A percentile compares a stretch with the other conserved stretches of the same genome.
Conservation (phyloP, 495 filamentous ascomycete species). For the Bryoglossum gracile region DNA sequence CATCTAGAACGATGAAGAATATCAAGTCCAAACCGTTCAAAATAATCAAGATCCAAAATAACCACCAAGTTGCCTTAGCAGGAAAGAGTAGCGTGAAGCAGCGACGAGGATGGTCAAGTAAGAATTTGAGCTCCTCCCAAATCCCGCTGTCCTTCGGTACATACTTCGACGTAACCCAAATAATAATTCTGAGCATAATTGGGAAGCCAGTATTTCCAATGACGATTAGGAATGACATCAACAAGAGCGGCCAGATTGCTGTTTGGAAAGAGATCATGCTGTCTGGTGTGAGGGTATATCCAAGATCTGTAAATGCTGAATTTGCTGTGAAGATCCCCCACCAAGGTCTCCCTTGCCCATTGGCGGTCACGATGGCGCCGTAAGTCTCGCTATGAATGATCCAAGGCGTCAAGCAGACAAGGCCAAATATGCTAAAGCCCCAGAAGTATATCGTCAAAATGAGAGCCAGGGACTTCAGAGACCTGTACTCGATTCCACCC, state of each 20-base stretch:
- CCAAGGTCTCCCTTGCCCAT: constrained; percentile 65
- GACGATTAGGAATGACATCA: constrained; percentile 76
- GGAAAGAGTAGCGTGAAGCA: constrained; percentile 95
- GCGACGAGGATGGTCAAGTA: constrained; percentile 87
- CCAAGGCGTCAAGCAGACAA: constrained; percentile 70
- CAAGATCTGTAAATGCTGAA: constrained; percentile 85
- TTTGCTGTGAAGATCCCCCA: constrained; percentile 85
- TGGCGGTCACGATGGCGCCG: constrained; percentile 50
- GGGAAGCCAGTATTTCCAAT: constrained; percentile 94
- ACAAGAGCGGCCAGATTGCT: constrained; percentile 63
- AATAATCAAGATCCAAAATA: constrained; percentile 75
- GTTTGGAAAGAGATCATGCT: constrained; percentile 83
- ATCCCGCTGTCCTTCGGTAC: constrained; percentile 53
- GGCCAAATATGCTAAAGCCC: constrained; percentile 64
- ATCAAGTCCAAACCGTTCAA: constrained; percentile 80
- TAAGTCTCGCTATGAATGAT: constrained; percentile 54
- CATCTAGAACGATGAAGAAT: constrained; percentile 85
- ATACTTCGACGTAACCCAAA: constrained; percentile 63
- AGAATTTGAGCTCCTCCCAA: constrained; percentile 83
- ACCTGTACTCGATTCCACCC: constrained; percentile 89
- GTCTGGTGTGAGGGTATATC: constrained; percentile 82
- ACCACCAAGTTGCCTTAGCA: constrained; percentile 87
- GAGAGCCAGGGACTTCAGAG: constrained; percentile 74
- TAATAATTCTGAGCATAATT: constrained; percentile 82
- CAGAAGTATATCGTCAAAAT: constrained; percentile 73